Base-by-base conservation (phyloP, 805 yeast species). In the Metschnikowia lunata region DNA sequence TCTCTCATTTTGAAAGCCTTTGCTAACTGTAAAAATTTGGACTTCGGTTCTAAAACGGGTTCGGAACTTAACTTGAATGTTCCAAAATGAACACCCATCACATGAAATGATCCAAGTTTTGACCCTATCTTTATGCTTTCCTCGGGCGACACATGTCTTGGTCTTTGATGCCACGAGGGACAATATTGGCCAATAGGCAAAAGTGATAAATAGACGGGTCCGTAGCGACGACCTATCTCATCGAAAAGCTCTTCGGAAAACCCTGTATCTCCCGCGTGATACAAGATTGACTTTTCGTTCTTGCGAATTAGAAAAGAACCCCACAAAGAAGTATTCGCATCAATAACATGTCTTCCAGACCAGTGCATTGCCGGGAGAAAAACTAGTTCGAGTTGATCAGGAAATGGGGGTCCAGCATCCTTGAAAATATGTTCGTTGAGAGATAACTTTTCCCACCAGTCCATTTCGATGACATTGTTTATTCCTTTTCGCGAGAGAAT, bases 361-460 rank as follows among this genome's bases (percentile, higher is more conserved):
- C 98, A 91, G 64, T 91, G 98, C 95, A 85, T 84, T 0, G 97
- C 88, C 0, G 98, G 98, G 0, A 93, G 77, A 62, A 97, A 87
- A 1, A 87, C 90, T 13, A 91, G 71, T 52, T 87, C 89, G 69
- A 84, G 89, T 7, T 69, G 70, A 46, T 81, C 81, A 0, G 64
- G 57, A 8, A 66, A 40, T 6, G 6, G 11, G 9, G 63, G 59
- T 10, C 27, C 42, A 15, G 58, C 61, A 2, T 57, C 55, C 8
- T 50, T 39, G 23, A 82, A 48, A 2, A 78, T 67, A 13, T 74
- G 72, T 27, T 74, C 65, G 42, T 64, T 65, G 30, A 71, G 49
- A 2, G 59, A 51, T 3, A 65, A 15, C 1, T 60, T 49, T 26
- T 89, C 89, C 98, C 98, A 91, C 98, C 98, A 91, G 53, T 84